Percentiles rank a stretch among this genome's conserved stretches.
These are phyloP conservation scores for Tillandsia fasciculata DNA, from an alignment of 176 grass and related monocot species.

Conservation along the genomic window DNA sequence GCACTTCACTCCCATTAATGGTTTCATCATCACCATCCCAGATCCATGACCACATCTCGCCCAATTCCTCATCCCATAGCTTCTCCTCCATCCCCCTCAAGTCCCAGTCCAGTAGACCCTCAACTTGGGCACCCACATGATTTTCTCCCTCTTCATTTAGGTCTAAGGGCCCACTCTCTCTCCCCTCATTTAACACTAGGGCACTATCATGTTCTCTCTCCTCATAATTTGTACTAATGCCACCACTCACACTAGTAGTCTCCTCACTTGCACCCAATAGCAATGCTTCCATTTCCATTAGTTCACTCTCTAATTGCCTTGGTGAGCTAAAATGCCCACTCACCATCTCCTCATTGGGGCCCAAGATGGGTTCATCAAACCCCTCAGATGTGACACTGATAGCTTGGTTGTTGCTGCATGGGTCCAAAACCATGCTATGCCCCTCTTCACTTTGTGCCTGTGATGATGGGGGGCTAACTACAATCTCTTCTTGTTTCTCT, in stretches of 20 bases:
- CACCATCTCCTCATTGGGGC: neutral
- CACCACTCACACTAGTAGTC: neutral
- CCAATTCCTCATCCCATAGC: neutral
- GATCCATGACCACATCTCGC: neutral
- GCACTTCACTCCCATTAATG: too few species aligned
- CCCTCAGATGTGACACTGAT: slow-evolving; percentile 30
- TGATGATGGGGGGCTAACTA: neutral
- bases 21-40: too few species aligned
- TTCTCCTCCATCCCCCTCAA: slow-evolving; percentile 23
- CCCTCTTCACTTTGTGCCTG: slow-evolving; percentile 16
- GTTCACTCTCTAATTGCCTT: neutral
- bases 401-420: slow-evolving; percentile 17
- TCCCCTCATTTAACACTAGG: slow-evolving; percentile 1
- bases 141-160: neutral
- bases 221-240: neutral
- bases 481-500: neutral
- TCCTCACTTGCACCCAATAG: neutral
- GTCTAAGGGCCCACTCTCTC: neutral
- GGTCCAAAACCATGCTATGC: neutral
- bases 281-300: neutral
- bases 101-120: slow-evolving; percentile 24
- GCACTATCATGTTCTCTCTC: slow-evolving; percentile 5
- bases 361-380: slow-evolving; percentile 23
- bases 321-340: neutral
- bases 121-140: neutral